These are phyloP conservation scores for Stagonosporopsis tanaceti DNA, from an alignment of 2,329 filamentous ascomycete species.

Conservation along the genomic window DNA sequence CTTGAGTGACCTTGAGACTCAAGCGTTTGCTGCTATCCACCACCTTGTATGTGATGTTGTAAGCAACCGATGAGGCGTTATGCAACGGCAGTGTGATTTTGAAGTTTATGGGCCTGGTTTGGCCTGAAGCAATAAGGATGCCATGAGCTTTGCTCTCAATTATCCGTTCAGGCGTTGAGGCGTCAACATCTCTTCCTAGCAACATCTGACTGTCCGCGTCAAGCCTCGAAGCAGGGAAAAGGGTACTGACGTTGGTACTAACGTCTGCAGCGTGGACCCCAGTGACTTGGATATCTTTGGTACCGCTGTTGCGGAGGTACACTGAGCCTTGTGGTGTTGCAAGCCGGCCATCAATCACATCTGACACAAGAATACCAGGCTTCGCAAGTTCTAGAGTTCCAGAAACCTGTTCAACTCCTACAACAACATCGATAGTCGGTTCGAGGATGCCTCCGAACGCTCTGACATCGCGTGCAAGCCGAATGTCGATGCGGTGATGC, in stretches of 20 bases:
- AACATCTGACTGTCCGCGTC: conserved; percentile 21
- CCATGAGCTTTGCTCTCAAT: conserved; percentile 6
- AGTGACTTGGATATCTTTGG: conserved; percentile 45
- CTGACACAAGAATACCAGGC: conserved; percentile 57
- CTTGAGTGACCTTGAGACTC: conserved; percentile 36
- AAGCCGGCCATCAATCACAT: conserved; percentile 59
- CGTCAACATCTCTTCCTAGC: conserved; percentile 18
- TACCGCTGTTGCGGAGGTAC: conserved; percentile 57
- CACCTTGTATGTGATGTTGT: conserved; percentile 38
- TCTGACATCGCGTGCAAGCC: conserved; percentile 64
- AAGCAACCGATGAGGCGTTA: conserved; percentile 37
- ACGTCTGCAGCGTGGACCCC: conserved; percentile 37
- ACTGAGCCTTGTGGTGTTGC: conserved; percentile 59
- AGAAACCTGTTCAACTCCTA: conserved; percentile 32
- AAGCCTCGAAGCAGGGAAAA: conserved; percentile 14
- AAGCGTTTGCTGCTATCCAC: conserved; percentile 18
- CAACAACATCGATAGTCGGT: conserved; percentile 54
- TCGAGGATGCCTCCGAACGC: conserved; percentile 61
- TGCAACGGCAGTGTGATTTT: conserved; percentile 35
- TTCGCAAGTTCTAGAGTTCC: conserved; percentile 44
- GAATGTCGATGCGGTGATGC: conserved; percentile 60
- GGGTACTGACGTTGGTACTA: conserved; percentile 29
- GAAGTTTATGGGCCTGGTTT: conserved; percentile 53
- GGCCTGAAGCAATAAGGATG: conserved; percentile 46
- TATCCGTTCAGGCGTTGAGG: conserved; percentile 18